Evolutionary conservation across 2,329 filamentous ascomycete species (phyloP).

Genomic region (Triangularia verruculosa): DNA sequence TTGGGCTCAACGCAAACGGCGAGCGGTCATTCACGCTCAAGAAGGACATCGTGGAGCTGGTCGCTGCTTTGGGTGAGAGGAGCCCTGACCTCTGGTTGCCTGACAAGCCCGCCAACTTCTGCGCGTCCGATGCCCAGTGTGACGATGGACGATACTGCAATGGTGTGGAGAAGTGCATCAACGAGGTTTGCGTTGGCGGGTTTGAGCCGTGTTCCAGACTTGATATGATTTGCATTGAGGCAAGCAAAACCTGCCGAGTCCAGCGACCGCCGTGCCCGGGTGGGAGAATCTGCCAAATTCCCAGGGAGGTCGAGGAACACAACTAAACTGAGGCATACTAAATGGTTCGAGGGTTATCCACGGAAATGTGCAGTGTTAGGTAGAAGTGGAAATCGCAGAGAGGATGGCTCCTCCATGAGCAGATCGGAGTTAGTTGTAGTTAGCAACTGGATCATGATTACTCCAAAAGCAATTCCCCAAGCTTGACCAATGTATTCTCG

Average conservation of each 20-base stretch:
- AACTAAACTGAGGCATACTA: neutral
- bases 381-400: neutral
- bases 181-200: conserved; percentile 11
- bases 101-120: conserved; percentile 16
- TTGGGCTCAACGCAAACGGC: conserved; percentile 15
- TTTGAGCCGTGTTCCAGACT: neutral
- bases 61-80: conserved; percentile 4
- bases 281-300: neutral
- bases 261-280: neutral
- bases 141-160: conserved; percentile 13
- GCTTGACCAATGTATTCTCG: conserved; percentile 71
- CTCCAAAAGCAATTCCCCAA: conserved; percentile 65
- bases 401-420: neutral
- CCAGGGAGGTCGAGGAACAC: neutral
- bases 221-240: conserved; percentile 1
- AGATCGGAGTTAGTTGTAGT: neutral
- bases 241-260: neutral
- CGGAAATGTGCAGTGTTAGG: neutral
- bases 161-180: conserved; percentile 16
- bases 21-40: conserved; percentile 15
- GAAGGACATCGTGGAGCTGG: conserved; percentile 15
- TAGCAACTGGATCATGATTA: conserved; percentile 8
- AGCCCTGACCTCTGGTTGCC: conserved; percentile 14
- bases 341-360: neutral
- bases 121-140: conserved; percentile 11